Base-by-base conservation (phyloP, 768 basidiomycete species). In the Tulasnella sp. region DNA sequence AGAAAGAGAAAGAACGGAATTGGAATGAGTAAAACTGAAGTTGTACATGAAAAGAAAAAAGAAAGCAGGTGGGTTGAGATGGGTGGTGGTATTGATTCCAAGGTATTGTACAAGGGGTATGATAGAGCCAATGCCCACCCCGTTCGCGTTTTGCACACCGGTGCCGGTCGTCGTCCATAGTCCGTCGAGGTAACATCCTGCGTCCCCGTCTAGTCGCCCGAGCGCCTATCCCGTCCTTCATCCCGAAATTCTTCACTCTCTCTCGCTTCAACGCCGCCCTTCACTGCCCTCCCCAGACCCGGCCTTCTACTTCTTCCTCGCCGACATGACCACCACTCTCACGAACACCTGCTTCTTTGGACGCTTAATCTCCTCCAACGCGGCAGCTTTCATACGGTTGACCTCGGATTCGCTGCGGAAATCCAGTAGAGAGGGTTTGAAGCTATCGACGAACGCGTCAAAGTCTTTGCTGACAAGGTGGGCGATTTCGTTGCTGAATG, bases 401-500 rank as follows among this genome's bases (percentile, higher is more conserved):
- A 75, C 26, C 40, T 48, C 79, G 13, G 74, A 3, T 13, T 40
- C 16, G 32, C 18, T 75, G n/a, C 23, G 4, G 23, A 72, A 57
- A 20, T 77, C 77, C 16, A 77, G 40, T 9, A 77, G 39, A 13
- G 35, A 67, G 7, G 77, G 77, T 5, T 26, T 35, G 44, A 67
- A 42, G 46, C 42, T 77, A 29, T 26, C n/a, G 20, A 77, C 20
- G 77, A 5, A 77, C 42, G n/a, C 37, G 61, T 77, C 26, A 16
- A 70, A 77, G 35, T 77, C 67, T 11, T 37, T 46, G 37, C 42
- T n/a, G 15, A 77, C 35, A 37, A 44, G 26, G n/a, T 70, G 39
- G 2, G 42, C 77, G 40, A 77, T 42, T 32, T 77, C 77, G 40
- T 77, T 77, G 61, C 69, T 42, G 18, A 70, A 44, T n/a, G 70